phyloP scores from a whole-genome alignment of 2,329 filamentous ascomycete species.

The Ophiosphaerella narmari region DNA sequence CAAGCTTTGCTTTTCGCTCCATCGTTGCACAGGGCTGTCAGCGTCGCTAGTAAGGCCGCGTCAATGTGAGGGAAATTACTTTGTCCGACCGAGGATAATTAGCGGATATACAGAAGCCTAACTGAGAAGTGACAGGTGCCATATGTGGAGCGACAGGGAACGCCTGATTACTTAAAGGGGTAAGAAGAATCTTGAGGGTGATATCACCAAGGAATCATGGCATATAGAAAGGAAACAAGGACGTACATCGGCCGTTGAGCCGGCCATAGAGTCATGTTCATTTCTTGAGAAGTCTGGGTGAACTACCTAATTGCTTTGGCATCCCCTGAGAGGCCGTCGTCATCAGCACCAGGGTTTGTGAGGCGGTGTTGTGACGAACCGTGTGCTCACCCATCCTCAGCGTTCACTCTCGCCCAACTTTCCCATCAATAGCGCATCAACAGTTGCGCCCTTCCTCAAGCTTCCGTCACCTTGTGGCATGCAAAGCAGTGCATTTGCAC shows the following conservation, averaged over 20 bases:
- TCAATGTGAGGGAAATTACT: neutral
- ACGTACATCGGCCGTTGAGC: too few relatives aligned
- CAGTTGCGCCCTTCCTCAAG: constrained; percentile 70
- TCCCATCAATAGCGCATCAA: constrained; percentile 81
- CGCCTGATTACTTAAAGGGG: constrained; percentile 25
- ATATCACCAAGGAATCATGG: neutral
- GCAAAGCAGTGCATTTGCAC: constrained; percentile 84
- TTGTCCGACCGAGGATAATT: neutral
- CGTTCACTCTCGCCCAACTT: constrained; percentile 20
- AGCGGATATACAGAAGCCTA: neutral
- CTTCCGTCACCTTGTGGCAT: constrained; percentile 68
- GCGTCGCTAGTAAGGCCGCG: neutral
- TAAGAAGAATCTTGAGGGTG: constrained; percentile 5
- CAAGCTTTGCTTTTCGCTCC: neutral
- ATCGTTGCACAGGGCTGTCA: constrained; percentile 1
- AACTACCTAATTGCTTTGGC: neutral
- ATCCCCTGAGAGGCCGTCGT: too few relatives aligned
- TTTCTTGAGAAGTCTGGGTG: neutral
- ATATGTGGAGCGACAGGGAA: constrained; percentile 20
- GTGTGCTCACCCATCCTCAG: neutral
- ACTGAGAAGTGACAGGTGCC: constrained; percentile 26
- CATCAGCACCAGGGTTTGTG: neutral
- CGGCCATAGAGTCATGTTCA: neutral
- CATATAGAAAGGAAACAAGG: neutral
- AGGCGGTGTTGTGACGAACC: too few relatives aligned